Conservation (phyloP, 306 rosid species). For the Cicer cuneatum region DNA sequence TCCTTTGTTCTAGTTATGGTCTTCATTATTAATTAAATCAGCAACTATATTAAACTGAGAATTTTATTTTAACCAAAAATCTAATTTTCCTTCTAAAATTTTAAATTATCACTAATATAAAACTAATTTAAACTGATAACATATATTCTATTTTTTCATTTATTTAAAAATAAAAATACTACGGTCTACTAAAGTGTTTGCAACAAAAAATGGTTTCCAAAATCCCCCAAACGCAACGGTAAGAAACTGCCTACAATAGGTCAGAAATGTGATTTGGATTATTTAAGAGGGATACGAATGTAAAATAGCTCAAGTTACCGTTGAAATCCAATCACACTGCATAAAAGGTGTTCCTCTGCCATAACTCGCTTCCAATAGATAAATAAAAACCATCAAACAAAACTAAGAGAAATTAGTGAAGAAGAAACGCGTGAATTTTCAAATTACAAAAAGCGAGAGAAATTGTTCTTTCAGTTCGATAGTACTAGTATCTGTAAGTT, state of each 20-base stretch:
- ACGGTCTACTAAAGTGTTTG: too few relatives aligned
- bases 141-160: too few relatives aligned
- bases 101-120: too few relatives aligned
- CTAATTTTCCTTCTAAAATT: too few relatives aligned
- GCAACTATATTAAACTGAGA: too few relatives aligned
- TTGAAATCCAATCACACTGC: slow-evolving; percentile 37
- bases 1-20: too few relatives aligned
- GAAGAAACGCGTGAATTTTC: background rate
- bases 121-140: too few relatives aligned
- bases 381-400: background rate
- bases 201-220: background rate
- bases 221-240: slow-evolving; percentile 28
- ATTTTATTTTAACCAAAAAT: too few relatives aligned
- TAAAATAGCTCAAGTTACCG: slow-evolving; percentile 54
- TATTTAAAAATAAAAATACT: too few relatives aligned
- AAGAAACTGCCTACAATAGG: background rate
- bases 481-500: slow-evolving; percentile 39
- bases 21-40: too few relatives aligned
- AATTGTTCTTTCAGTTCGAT: background rate
- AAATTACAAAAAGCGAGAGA: background rate
- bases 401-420: background rate
- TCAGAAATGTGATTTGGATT: slow-evolving; percentile 2
- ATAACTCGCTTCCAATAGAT: background rate
- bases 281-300: slow-evolving; percentile 37
- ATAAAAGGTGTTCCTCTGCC: background rate